These are phyloP conservation scores for Verticillium alfalfae DNA, from an alignment of 2,329 filamentous ascomycete genomes.

Conservation along the genomic window DNA sequence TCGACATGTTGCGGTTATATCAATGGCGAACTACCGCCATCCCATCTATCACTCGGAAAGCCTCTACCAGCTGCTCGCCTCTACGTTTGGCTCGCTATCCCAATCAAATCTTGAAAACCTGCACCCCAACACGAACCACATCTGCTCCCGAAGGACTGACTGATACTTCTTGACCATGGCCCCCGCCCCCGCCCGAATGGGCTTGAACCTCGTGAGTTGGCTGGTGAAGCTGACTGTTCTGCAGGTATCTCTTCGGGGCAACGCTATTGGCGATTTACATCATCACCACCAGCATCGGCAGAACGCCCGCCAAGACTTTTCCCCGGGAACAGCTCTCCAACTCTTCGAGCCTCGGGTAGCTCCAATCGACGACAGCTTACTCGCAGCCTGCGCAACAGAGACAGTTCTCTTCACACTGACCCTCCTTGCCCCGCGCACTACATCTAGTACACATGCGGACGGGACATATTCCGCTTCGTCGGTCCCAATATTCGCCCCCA, in stretches of 20 bases:
- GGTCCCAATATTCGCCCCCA: not conserved
- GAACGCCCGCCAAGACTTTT: not conserved
- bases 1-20: not conserved
- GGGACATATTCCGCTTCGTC: not conserved
- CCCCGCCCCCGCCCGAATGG: conserved; percentile 5
- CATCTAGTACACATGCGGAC: not conserved
- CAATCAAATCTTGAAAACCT: not conserved
- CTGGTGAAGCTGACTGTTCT: conserved; percentile 8
- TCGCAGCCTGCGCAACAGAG: not conserved
- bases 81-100: not conserved
- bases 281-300: not conserved
- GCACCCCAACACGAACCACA: conserved; percentile 2
- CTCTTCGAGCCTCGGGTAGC: not conserved
- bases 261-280: not conserved
- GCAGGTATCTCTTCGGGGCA: conserved; percentile 7
- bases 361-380: not conserved
- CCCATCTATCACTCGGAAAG: not conserved
- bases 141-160: not conserved
- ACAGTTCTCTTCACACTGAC: not conserved
- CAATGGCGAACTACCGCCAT: not conserved
- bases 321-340: not conserved
- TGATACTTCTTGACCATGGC: not conserved
- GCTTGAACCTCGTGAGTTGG: conserved; percentile 2
- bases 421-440: not conserved
- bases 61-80: not conserved